A percentile compares a stretch with the other conserved stretches of the same genome.
These are phyloP conservation scores for Sporothrix globosa DNA, from an alignment of 2,329 filamentous ascomycete species.

Conservation along the genomic window DNA sequence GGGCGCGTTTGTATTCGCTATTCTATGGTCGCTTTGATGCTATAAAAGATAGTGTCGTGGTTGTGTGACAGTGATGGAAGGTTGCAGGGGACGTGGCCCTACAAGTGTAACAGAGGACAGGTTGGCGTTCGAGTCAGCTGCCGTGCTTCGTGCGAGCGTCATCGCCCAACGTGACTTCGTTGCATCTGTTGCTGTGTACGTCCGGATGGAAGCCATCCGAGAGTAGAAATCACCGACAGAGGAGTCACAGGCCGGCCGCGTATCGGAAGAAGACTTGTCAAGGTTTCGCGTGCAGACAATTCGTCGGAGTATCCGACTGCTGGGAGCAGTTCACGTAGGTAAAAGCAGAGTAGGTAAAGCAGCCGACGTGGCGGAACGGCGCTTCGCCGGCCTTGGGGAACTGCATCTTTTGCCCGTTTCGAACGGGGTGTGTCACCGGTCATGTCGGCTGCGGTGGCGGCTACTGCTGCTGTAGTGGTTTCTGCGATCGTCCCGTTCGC, in stretches of 20 bases:
- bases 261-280: not conserved
- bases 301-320: not conserved
- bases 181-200: too few species aligned
- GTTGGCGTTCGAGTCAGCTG: not conserved
- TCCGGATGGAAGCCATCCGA: not conserved
- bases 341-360: too few species aligned
- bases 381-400: too few species aligned
- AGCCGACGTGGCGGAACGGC: too few species aligned
- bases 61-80: not conserved
- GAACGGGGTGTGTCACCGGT: conserved; percentile 1
- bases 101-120: not conserved
- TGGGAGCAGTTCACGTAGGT: too few species aligned
- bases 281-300: not conserved
- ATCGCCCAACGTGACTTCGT: conserved; percentile 9
- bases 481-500: conserved; percentile 30
- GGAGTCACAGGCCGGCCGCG: not conserved
- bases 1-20: conserved; percentile 8
- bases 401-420: too few species aligned
- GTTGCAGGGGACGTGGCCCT: not conserved
- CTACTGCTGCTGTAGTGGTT: conserved; percentile 23
- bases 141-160: conserved; percentile 2
- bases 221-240: not conserved
- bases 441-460: conserved; percentile 29
- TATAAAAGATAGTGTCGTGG: not conserved
- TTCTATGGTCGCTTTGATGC: conserved; percentile 7